Conservation (phyloP, 106 monocot species). For the Apostasia shenzhenica region DNA sequence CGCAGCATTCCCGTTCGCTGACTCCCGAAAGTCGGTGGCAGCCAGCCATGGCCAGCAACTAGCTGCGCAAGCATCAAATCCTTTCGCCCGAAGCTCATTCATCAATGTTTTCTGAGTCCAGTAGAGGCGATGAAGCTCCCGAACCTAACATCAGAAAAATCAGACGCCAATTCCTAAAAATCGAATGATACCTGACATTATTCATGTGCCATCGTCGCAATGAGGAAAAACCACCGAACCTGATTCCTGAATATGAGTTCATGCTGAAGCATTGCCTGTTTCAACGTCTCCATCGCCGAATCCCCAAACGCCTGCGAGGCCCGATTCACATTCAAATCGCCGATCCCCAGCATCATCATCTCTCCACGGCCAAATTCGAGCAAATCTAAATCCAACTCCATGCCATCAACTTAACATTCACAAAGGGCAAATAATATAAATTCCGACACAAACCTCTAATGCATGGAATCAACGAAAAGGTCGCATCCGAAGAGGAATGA, state of each 20-base stretch:
- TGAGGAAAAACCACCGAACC: not conserved
- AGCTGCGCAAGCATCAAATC: too few relatives aligned
- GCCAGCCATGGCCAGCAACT: too few relatives aligned
- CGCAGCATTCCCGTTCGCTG: too few relatives aligned
- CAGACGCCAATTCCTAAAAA: not conserved
- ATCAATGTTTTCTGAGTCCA: not conserved
- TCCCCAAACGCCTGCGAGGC: not conserved
- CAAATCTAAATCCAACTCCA: too few relatives aligned
- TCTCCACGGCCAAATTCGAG: too few relatives aligned
- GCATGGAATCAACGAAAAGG: too few relatives aligned
- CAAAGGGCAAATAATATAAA: too few relatives aligned
- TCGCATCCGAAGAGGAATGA: too few relatives aligned
- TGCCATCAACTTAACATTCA: too few relatives aligned
- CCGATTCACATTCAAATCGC: not conserved
- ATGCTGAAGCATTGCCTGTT: not conserved
- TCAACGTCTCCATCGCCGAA: not conserved
- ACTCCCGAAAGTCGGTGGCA: too few relatives aligned
- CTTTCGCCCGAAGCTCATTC: too few relatives aligned
- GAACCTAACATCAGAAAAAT: not conserved
- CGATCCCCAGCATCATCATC: not conserved
- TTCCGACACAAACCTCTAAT: not conserved
- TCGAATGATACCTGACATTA: not conserved
- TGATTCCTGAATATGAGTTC: not conserved
- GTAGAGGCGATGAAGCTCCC: slow-evolving; percentile 1
- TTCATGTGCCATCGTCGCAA: not conserved